Percentiles rank a stretch among this genome's conserved stretches.
phyloP scores from a whole-genome alignment of 257 asterid genomes.

The Solanum peruvianum region DNA sequence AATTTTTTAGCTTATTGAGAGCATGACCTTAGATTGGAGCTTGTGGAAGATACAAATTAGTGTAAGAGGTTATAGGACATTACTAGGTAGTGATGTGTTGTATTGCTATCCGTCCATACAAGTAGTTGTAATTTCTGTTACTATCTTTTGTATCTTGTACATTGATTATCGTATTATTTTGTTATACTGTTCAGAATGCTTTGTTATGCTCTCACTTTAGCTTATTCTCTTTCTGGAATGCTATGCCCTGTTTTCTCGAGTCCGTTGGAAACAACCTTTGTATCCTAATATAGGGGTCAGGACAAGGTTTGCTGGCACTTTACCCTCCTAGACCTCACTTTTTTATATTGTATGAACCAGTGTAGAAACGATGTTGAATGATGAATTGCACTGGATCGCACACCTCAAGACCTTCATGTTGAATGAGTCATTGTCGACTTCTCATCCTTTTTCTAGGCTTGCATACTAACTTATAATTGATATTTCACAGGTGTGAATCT shows the following conservation, averaged over 20 bases:
- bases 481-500: slow-evolving; percentile 55
- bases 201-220: neutral
- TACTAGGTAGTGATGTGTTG: neutral
- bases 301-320: neutral
- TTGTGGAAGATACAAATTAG: no score
- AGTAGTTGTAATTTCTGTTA: neutral
- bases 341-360: slow-evolving; percentile 10
- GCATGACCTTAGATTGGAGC: no score
- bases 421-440: neutral
- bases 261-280: neutral
- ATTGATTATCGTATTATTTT: neutral
- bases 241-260: neutral
- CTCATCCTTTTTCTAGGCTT: neutral
- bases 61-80: neutral
- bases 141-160: neutral
- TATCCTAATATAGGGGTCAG: neutral
- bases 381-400: slow-evolving; percentile 20
- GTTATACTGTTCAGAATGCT: neutral
- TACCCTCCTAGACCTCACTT: neutral
- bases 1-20: no score
- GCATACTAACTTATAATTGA: neutral
- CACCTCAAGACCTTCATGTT: slow-evolving; percentile 7
- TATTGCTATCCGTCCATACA: neutral
- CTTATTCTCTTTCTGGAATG: neutral
- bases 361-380: slow-evolving; percentile 17